Conservation (phyloP, 805 yeast genomes). For the Brettanomyces nanus region DNA sequence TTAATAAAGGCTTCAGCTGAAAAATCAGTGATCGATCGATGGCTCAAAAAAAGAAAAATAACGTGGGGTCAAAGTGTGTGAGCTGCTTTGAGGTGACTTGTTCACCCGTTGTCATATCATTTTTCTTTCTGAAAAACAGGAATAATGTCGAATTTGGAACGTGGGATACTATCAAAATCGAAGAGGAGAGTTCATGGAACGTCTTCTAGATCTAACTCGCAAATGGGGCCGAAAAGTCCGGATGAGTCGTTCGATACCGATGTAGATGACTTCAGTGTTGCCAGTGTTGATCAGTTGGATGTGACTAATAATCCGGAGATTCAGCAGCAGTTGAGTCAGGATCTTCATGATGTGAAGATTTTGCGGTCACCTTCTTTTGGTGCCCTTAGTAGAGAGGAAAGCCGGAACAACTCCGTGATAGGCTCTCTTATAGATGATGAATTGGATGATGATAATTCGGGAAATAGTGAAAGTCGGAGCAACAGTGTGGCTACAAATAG, state of each 20-base stretch:
- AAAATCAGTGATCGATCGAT: too few species aligned
- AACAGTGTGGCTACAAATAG: constrained; percentile 5
- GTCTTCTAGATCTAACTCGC: neutral
- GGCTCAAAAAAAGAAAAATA: too few species aligned
- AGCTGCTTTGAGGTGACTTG: too few species aligned
- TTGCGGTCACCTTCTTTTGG: constrained; percentile 3
- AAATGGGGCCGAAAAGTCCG: neutral
- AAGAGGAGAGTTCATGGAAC: neutral
- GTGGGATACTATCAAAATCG: neutral
- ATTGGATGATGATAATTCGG: constrained; percentile 2
- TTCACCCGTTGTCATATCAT: too few species aligned
- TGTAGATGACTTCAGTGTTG: neutral
- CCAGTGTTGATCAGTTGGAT: constrained; percentile 2
- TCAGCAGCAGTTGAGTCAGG: constrained; percentile 1
- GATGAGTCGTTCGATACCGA: constrained; percentile 4
- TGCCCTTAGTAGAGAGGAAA: constrained; percentile 15
- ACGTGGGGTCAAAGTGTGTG: too few species aligned
- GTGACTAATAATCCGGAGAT: neutral
- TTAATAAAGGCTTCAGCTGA: too few species aligned
- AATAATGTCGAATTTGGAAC: neutral
- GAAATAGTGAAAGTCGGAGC: constrained; percentile 7
- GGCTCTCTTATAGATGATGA: constrained; percentile 4
- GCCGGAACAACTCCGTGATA: constrained; percentile 15
- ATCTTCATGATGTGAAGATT: neutral
- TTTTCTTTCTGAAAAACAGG: too few species aligned